These are phyloP conservation scores for Parastagonospora nodorum DNA, from an alignment of 2,329 filamentous ascomycete species.

Conservation along the genomic window DNA sequence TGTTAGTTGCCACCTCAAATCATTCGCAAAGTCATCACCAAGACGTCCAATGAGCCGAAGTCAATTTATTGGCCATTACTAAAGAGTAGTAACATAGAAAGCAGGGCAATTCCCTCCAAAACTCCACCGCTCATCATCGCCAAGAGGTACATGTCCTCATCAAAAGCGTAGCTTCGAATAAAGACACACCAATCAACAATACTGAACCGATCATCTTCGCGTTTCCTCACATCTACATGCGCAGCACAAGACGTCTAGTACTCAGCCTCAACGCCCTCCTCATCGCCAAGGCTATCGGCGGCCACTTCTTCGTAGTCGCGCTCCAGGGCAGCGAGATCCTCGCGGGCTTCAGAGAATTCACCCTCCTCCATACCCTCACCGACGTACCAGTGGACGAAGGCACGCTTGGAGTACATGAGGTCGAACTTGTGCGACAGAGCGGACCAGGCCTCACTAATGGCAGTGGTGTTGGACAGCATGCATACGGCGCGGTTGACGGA, in stretches of 20 bases:
- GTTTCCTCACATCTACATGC: slow-evolving; percentile 23
- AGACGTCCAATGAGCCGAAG: not conserved
- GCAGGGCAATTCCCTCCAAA: slow-evolving; percentile 29
- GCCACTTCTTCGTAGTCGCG: slow-evolving; percentile 99
- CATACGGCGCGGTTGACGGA: slow-evolving; percentile 98
- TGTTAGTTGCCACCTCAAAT: too few species aligned
- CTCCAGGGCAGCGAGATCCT: slow-evolving; percentile 97
- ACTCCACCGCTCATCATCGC: slow-evolving; percentile 24
- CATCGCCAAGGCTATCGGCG: slow-evolving; percentile 87
- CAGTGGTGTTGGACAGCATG: slow-evolving; percentile 99
- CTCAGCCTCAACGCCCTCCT: slow-evolving; percentile 85
- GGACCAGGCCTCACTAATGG: slow-evolving; percentile 97
- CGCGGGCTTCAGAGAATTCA: slow-evolving; percentile 98
- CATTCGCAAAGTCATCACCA: too few species aligned
- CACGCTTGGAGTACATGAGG: slow-evolving; percentile 99
- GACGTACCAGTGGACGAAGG: slow-evolving; percentile 99
- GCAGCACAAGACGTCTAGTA: slow-evolving; percentile 65
- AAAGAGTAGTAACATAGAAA: slow-evolving; percentile 37
- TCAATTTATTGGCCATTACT: slow-evolving; percentile 31
- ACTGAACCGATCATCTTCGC: slow-evolving; percentile 21
- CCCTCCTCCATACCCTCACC: slow-evolving; percentile 99
- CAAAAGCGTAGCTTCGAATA: slow-evolving; percentile 27
- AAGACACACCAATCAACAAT: slow-evolving; percentile 35
- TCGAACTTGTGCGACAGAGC: slow-evolving; percentile 98
- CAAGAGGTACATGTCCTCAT: slow-evolving; percentile 21